Conservation (phyloP, 306 rosid genomes). For the Psophocarpus tetragonolobus region DNA sequence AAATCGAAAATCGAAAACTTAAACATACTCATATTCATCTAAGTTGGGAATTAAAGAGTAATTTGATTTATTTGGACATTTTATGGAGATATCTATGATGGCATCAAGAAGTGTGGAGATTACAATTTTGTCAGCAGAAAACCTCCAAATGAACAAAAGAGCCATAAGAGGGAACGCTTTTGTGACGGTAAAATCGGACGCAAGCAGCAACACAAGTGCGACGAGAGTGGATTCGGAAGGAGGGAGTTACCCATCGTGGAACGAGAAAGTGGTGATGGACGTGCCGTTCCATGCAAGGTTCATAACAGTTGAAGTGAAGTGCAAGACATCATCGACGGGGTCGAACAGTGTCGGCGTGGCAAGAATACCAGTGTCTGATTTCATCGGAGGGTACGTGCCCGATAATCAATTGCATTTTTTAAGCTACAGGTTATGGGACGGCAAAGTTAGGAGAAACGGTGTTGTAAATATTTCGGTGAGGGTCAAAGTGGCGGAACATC, state of each 20-base stretch:
- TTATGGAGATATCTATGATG: neutral
- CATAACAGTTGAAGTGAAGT: conserved; percentile 46
- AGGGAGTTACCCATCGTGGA: conserved; percentile 60
- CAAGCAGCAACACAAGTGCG: neutral
- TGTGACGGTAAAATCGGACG: conserved; percentile 44
- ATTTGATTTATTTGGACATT: no score
- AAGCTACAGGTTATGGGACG: conserved; percentile 73
- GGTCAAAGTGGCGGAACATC: conserved; percentile 34
- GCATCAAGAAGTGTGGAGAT: conserved; percentile 48
- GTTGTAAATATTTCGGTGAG: conserved; percentile 62
- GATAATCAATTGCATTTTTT: conserved; percentile 62
- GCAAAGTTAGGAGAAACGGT: conserved; percentile 57
- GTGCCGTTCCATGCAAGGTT: conserved; percentile 47
- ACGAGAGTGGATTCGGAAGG: conserved; percentile 43
- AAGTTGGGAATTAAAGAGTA: no score
- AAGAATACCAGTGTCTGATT: conserved; percentile 52
- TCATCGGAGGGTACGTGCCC: conserved; percentile 47
- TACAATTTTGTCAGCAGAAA: conserved; percentile 58
- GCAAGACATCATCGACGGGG: conserved; percentile 41
- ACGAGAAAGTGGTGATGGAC: conserved; percentile 49
- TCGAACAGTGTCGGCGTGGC: conserved; percentile 46
- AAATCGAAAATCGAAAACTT: no score
- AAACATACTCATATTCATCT: no score
- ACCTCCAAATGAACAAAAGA: conserved; percentile 41
- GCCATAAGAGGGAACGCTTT: conserved; percentile 47